Conservation (phyloP, 2,329 filamentous ascomycete genomes). For the Coniochaeta hoffmannii region DNA sequence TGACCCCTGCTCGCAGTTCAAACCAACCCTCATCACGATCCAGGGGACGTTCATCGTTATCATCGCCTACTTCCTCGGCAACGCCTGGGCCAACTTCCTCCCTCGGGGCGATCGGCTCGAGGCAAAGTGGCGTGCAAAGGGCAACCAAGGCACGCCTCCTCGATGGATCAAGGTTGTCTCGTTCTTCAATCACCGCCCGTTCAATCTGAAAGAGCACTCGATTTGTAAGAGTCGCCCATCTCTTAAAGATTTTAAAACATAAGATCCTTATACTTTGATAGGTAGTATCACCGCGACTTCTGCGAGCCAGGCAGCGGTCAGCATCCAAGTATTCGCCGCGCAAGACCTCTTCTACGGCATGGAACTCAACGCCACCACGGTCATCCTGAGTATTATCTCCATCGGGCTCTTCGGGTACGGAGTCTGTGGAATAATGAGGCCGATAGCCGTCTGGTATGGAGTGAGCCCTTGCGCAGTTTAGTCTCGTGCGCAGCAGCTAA, state of each 20-base stretch:
- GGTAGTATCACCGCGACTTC: slow-evolving; percentile 49
- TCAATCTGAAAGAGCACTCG: slow-evolving; percentile 48
- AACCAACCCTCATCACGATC: slow-evolving; percentile 40
- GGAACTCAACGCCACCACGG: slow-evolving; percentile 34
- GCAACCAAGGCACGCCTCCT: slow-evolving; percentile 33
- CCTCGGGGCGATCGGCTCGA: slow-evolving; percentile 45
- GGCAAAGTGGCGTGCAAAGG: slow-evolving; percentile 35
- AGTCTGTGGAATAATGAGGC: slow-evolving; percentile 43
- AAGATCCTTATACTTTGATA: too few relatives aligned
- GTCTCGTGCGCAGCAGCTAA: neutral
- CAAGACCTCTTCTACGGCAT: slow-evolving; percentile 45
- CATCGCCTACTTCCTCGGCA: slow-evolving; percentile 48
- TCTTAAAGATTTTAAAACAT: too few relatives aligned
- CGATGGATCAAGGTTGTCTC: slow-evolving; percentile 28
- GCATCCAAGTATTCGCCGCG: slow-evolving; percentile 35
- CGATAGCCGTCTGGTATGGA: slow-evolving; percentile 39
- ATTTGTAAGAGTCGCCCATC: too few relatives aligned
- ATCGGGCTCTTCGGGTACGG: slow-evolving; percentile 50
- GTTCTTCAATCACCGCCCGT: slow-evolving; percentile 44
- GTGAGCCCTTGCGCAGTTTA: neutral
- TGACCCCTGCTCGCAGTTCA: slow-evolving; percentile 31
- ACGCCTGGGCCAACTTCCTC: slow-evolving; percentile 36
- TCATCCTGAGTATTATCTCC: slow-evolving; percentile 41
- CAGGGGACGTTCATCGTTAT: slow-evolving; percentile 49
- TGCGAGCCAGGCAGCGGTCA: slow-evolving; percentile 39